These are phyloP conservation scores for Zygosaccharomyces pseudorouxii DNA, from an alignment of 805 yeast genomes.

Conservation along the genomic window DNA sequence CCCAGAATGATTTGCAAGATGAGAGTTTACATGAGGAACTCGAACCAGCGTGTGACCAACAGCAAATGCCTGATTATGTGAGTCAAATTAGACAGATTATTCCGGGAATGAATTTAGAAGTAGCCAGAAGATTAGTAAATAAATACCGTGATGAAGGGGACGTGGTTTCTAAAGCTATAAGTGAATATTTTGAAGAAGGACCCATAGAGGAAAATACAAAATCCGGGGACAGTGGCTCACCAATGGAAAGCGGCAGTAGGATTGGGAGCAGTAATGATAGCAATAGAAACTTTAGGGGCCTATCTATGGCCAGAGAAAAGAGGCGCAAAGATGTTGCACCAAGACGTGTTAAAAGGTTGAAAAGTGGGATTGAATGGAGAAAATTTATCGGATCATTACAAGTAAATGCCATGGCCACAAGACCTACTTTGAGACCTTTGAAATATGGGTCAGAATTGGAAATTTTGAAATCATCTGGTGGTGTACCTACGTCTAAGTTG, in stretches of 20 bases:
- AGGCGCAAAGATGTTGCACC: conserved; percentile 3
- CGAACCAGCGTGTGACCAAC: neutral
- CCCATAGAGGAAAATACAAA: neutral
- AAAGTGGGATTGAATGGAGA: conserved; percentile 32
- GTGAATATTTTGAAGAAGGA: conserved; percentile 37
- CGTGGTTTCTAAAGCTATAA: conserved; percentile 38
- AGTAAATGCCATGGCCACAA: conserved; percentile 66
- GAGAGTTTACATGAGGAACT: neutral
- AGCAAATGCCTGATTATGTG: conserved; percentile 10
- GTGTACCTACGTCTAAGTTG: conserved; percentile 20
- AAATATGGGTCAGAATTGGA: conserved; percentile 43
- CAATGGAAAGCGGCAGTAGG: conserved; percentile 4
- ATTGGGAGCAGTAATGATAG: neutral
- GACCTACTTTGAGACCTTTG: conserved; percentile 49
- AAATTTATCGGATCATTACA: conserved; percentile 57
- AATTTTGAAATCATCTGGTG: conserved; percentile 36
- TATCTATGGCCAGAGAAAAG: conserved; percentile 1
- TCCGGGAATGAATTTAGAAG: conserved; percentile 29
- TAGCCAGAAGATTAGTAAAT: conserved; percentile 25
- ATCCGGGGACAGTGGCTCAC: conserved; percentile 1
- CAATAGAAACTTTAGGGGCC: neutral
- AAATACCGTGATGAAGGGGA: conserved; percentile 28
- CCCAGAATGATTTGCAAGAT: neutral
- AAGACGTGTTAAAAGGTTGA: conserved; percentile 12
- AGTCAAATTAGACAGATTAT: conserved; percentile 36